Evolutionary conservation across 495 filamentous ascomycete genomes (phyloP).

Genomic region (Thermochaetoides thermophila): DNA sequence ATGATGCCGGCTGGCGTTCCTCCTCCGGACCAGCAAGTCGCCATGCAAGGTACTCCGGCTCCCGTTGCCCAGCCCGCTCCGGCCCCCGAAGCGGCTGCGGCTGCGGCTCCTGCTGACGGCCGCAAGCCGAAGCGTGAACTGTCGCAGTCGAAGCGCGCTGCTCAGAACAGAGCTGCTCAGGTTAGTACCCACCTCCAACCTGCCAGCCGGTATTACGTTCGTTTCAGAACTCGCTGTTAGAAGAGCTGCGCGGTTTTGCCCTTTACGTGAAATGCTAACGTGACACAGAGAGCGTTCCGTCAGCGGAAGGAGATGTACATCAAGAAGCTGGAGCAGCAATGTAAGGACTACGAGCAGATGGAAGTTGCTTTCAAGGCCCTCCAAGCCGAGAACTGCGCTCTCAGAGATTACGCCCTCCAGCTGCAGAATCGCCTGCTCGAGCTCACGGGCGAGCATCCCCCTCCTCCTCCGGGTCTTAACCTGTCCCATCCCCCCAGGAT

Average conservation of each 20-base stretch:
- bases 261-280: too few relatives aligned
- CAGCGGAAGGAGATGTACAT: conserved; percentile 97
- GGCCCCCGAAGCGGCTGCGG: too few relatives aligned
- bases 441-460: conserved; percentile 65
- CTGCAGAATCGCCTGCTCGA: conserved; percentile 84
- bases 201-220: too few relatives aligned
- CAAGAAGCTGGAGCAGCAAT: conserved; percentile 87
- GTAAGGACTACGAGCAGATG: conserved; percentile 55
- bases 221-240: too few relatives aligned
- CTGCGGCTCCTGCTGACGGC: neutral
- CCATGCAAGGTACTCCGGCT: too few relatives aligned
- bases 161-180: conserved; percentile 88
- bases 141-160: conserved; percentile 79
- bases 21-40: too few relatives aligned
- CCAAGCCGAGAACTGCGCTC: conserved; percentile 73
- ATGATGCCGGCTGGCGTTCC: conserved; percentile 3
- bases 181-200: conserved; percentile 28
- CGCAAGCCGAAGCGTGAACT: neutral
- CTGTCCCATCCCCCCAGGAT: conserved; percentile 14
- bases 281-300: conserved; percentile 88
- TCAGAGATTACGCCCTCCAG: conserved; percentile 82
- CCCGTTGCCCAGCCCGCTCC: too few relatives aligned
- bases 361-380: conserved; percentile 58
- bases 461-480: conserved; percentile 46
- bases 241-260: too few relatives aligned